Percentiles rank a stretch among this genome's conserved stretches.
Evolutionary conservation across 169 alveolate genomes (phyloP).

Genomic region (Eimeria acervulina): DNA sequence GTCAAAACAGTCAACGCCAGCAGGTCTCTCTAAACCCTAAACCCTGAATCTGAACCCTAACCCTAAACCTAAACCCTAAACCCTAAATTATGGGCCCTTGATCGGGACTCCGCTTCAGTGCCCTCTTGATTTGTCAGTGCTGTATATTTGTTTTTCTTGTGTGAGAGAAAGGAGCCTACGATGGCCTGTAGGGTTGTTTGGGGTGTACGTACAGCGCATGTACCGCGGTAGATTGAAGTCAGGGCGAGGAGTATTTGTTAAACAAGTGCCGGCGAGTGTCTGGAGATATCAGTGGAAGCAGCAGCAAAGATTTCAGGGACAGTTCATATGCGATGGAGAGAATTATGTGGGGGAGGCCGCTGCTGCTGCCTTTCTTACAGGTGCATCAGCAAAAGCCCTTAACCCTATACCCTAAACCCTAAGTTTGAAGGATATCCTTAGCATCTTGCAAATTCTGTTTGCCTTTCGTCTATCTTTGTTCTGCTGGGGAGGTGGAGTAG

Average conservation of each 20-base stretch:
- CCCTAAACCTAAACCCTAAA: neutral
- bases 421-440: too few relatives aligned
- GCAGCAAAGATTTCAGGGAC: slow-evolving; percentile 88
- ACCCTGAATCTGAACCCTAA: neutral
- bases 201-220: slow-evolving; percentile 62
- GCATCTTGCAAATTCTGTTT: too few relatives aligned
- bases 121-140: too few relatives aligned
- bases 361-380: slow-evolving; percentile 86
- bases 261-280: slow-evolving; percentile 88
- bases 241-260: slow-evolving; percentile 85
- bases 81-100: too few relatives aligned
- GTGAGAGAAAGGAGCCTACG: too few relatives aligned
- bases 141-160: too few relatives aligned
- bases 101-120: too few relatives aligned
- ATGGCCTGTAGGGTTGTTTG: too few relatives aligned
- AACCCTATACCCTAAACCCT: too few relatives aligned
- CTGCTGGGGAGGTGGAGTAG: too few relatives aligned
- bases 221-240: slow-evolving; percentile 56
- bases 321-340: slow-evolving; percentile 91
- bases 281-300: slow-evolving; percentile 89
- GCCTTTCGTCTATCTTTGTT: too few relatives aligned
- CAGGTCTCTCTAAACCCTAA: slow-evolving; percentile 19
- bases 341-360: slow-evolving; percentile 92
- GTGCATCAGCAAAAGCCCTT: neutral
- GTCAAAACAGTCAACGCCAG: slow-evolving; percentile 6